These are phyloP conservation scores for Candida sanyaensis DNA, from an alignment of 1,139 yeast species.

Conservation along the genomic window DNA sequence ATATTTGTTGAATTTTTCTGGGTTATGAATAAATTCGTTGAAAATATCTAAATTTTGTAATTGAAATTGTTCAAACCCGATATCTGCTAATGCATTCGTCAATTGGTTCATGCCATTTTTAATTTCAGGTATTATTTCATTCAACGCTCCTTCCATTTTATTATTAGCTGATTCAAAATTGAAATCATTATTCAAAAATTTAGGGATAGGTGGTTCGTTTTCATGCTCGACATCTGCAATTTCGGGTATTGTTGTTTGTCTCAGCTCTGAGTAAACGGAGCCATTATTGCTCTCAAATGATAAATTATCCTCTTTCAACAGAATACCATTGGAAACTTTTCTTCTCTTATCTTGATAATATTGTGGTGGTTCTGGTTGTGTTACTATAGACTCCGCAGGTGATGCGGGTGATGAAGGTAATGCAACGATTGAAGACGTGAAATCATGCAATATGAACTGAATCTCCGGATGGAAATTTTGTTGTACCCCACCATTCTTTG, in stretches of 20 bases:
- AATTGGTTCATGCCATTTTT: slow-evolving; percentile 28
- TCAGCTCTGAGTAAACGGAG: too few relatives aligned
- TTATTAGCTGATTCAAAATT: background rate
- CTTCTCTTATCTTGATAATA: background rate
- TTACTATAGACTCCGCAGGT: slow-evolving; percentile 1
- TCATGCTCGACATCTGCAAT: background rate
- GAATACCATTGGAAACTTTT: background rate
- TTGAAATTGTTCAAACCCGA: slow-evolving; percentile 29
- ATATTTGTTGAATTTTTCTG: slow-evolving; percentile 1
- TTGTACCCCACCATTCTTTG: background rate
- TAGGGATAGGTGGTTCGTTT: background rate
- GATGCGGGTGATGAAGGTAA: slow-evolving; percentile 9
- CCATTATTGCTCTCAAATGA: too few relatives aligned
- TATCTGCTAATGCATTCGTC: slow-evolving; percentile 29
- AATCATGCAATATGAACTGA: slow-evolving; percentile 4
- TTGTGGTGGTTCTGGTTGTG: slow-evolving; percentile 1
- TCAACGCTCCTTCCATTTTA: background rate
- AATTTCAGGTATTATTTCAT: background rate
- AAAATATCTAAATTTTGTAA: slow-evolving; percentile 32
- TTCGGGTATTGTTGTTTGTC: background rate
- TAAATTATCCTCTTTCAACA: too few relatives aligned
- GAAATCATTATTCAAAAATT: background rate
- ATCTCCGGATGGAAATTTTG: background rate
- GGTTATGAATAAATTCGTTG: slow-evolving; percentile 22
- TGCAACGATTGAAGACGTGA: background rate